Conservation (phyloP, 108 stramenopile genomes). For the Pseudonitzschia multiseries region DNA sequence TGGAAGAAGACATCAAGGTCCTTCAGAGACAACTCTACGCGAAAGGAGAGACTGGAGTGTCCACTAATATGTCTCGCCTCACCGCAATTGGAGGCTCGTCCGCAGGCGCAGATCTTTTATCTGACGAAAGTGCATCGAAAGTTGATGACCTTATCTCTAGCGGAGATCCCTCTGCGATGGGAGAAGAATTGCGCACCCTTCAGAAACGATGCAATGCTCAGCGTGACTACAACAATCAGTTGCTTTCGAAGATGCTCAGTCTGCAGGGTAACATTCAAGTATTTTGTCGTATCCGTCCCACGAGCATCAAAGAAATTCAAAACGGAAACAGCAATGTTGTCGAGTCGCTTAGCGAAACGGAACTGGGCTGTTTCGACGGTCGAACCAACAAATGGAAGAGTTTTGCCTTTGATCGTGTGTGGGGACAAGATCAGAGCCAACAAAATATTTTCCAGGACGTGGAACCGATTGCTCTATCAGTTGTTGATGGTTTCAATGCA, state of each 20-base stretch:
- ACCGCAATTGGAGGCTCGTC: conserved; percentile 28
- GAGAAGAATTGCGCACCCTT: conserved; percentile 57
- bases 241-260: conserved; percentile 82
- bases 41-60: conserved; percentile 41
- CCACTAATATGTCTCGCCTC: conserved; percentile 57
- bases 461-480: conserved; percentile 89
- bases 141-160: conserved; percentile 67
- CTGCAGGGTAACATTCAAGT: conserved; percentile 93
- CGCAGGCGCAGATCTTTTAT: conserved; percentile 21
- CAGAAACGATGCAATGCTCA: conserved; percentile 73
- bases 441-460: conserved; percentile 93
- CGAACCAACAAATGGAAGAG: conserved; percentile 83
- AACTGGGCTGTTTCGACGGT: conserved; percentile 83
- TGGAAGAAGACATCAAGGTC: conserved; percentile 76
- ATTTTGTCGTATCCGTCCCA: conserved; percentile 87
- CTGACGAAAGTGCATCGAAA: conserved; percentile 30
- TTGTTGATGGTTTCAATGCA: conserved; percentile 97
- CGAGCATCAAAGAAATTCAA: conserved; percentile 69
- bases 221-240: conserved; percentile 85
- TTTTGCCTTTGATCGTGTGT: conserved; percentile 93
- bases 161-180: conserved; percentile 57
- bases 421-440: conserved; percentile 89
- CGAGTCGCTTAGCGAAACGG: conserved; percentile 85
- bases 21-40: conserved; percentile 62
- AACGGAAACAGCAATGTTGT: conserved; percentile 68